Percentiles rank a stretch among this genome's conserved stretches.
Evolutionary conservation across 2,329 filamentous ascomycete genomes (phyloP).

Genomic region (Chrysosporium keratinophilum): DNA sequence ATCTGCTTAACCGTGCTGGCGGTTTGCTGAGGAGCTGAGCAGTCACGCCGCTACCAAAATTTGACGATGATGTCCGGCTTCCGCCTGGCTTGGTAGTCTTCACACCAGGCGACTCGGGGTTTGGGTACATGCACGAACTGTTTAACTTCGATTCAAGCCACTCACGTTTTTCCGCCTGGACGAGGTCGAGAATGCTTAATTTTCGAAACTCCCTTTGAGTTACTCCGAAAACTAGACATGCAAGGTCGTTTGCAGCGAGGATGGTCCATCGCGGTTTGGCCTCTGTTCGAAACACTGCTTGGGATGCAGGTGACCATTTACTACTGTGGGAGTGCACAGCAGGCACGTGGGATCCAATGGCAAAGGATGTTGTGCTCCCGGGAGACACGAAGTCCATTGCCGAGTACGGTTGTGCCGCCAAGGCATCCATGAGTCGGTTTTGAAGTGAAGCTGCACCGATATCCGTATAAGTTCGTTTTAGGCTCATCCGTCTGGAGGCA

Average conservation of each 20-base stretch:
- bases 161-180: constrained; percentile 73
- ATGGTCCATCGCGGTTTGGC: constrained; percentile 87
- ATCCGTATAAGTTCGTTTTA: constrained; percentile 86
- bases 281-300: constrained; percentile 97
- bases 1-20: constrained; percentile 45
- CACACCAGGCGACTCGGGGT: constrained; percentile 38
- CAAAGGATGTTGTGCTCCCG: constrained; percentile 26
- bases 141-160: constrained; percentile 84
- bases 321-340: constrained; percentile 78
- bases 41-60: constrained; percentile 75
- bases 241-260: constrained; percentile 87
- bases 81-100: constrained; percentile 28
- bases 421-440: constrained; percentile 70
- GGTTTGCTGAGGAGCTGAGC: constrained; percentile 81
- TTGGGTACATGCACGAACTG: constrained; percentile 38
- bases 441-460: constrained; percentile 63
- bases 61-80: constrained; percentile 34
- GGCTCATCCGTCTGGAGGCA: constrained; percentile 50
- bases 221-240: constrained; percentile 96
- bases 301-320: constrained; percentile 79
- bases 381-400: constrained; percentile 40
- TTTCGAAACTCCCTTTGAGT: constrained; percentile 91
- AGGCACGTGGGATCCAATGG: constrained; percentile 36
- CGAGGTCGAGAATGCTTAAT: constrained; percentile 88
- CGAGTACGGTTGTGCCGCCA: constrained; percentile 66